Evolutionary conservation across 495 filamentous ascomycete species (phyloP).

Genomic region (Tuber microsphaerosporum): DNA sequence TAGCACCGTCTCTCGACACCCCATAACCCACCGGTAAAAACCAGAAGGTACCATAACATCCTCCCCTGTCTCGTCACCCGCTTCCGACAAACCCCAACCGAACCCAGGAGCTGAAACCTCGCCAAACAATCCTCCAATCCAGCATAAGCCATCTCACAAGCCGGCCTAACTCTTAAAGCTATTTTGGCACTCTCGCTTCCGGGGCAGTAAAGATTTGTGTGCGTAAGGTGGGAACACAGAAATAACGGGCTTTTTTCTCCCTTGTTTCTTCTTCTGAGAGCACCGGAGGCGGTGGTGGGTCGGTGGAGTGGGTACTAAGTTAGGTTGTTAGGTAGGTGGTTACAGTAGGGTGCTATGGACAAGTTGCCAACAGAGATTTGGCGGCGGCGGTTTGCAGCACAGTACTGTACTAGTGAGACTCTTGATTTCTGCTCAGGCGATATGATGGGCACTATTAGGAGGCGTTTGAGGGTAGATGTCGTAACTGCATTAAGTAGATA

Average conservation of each 20-base stretch:
- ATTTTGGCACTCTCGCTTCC: background rate
- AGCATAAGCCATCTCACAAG: background rate
- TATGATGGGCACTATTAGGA: background rate
- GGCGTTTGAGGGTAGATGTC: background rate
- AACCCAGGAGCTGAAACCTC: background rate
- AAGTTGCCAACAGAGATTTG: background rate
- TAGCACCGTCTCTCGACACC: background rate
- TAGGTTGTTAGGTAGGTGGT: background rate
- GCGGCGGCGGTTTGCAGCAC: background rate
- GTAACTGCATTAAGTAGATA: background rate
- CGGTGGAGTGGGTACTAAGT: background rate
- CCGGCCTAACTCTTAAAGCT: background rate
- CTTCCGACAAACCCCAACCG: background rate
- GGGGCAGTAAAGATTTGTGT: background rate
- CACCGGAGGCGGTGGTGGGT: background rate
- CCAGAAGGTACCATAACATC: background rate
- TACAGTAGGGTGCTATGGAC: background rate
- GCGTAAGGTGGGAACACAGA: background rate
- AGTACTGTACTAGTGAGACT: background rate
- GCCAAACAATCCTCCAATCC: background rate
- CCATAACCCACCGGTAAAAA: background rate
- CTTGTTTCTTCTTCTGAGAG: background rate
- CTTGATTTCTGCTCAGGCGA: background rate
- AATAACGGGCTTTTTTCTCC: background rate
- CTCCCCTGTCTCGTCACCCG: background rate